Conservation (phyloP, 1,284 basidiomycete species). For the Boletellus deceptivus region DNA sequence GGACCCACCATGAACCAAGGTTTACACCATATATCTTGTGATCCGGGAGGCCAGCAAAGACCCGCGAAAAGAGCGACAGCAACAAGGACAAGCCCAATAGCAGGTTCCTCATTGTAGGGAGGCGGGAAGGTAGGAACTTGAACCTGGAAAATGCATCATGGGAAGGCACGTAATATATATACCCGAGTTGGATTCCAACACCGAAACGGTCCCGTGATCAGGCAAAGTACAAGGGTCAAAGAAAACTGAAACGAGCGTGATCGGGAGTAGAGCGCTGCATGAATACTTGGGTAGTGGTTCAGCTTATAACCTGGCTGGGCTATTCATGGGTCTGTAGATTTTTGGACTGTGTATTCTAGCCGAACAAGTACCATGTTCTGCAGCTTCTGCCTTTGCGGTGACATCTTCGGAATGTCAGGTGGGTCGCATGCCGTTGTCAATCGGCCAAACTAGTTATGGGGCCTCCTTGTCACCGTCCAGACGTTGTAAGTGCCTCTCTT, state of each 20-base stretch:
- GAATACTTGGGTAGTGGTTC: neutral
- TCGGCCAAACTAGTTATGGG: too few relatives aligned
- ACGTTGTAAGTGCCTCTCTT: too few relatives aligned
- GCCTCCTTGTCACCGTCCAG: too few relatives aligned
- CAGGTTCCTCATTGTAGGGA: constrained; percentile 21
- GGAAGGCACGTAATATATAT: constrained; percentile 11
- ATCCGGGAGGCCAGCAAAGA: constrained; percentile 20
- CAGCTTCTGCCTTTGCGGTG: too few relatives aligned
- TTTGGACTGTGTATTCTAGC: neutral
- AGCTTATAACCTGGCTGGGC: neutral
- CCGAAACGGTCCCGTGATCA: constrained; percentile 1
- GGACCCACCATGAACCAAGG: constrained; percentile 44
- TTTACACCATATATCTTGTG: constrained; percentile 54
- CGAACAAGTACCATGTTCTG: too few relatives aligned
- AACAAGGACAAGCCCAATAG: constrained; percentile 16
- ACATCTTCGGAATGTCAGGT: too few relatives aligned
- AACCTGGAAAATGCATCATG: neutral
- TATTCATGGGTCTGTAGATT: constrained; percentile 2
- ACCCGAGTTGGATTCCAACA: neutral
- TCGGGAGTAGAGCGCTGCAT: neutral
- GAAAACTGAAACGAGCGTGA: neutral
- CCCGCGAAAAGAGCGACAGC: constrained; percentile 15
- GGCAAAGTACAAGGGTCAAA: neutral
- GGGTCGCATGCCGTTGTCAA: too few relatives aligned
- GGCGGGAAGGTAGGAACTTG: constrained; percentile 1